A percentile compares a stretch with the other conserved stretches of the same genome.
phyloP scores from a whole-genome alignment of 495 filamentous ascomycete species.

The Parathielavia hyrcaniae region DNA sequence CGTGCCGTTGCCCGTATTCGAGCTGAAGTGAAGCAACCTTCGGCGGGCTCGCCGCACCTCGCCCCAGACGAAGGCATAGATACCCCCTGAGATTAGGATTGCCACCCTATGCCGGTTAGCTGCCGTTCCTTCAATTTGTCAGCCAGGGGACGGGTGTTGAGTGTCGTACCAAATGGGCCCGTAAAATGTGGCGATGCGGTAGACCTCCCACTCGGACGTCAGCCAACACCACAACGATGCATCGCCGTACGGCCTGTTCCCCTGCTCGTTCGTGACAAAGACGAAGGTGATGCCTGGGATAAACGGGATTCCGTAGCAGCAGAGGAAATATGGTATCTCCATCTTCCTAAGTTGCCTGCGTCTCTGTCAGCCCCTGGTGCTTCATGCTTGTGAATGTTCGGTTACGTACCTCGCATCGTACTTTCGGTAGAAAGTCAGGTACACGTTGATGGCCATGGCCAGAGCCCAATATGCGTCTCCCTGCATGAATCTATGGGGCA shows the following conservation, averaged over 20 bases:
- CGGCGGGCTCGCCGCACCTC: conserved; percentile 58
- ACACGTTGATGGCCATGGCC: conserved; percentile 85
- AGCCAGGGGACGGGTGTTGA: too few species aligned
- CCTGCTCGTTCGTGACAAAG: conserved; percentile 48
- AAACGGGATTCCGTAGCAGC: conserved; percentile 72
- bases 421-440: conserved; percentile 65
- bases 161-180: conserved; percentile 66
- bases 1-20: conserved; percentile 24
- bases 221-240: conserved; percentile 88
- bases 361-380: conserved; percentile 27
- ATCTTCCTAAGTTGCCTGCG: conserved; percentile 54
- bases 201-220: conserved; percentile 55
- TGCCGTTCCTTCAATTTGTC: too few species aligned
- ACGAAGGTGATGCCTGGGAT: conserved; percentile 63
- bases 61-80: conserved; percentile 66
- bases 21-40: conserved; percentile 43
- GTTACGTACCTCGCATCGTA: too few species aligned
- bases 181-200: conserved; percentile 75
- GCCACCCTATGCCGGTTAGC: conserved; percentile 43
- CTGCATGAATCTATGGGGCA: conserved; percentile 57
- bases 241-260: conserved; percentile 63
- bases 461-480: conserved; percentile 77
- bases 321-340: conserved; percentile 64
- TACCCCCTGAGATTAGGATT: conserved; percentile 60
- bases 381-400: conserved; percentile 51